Conservation (phyloP, 2,329 filamentous ascomycete genomes). For the Colletotrichum liaoningense region DNA sequence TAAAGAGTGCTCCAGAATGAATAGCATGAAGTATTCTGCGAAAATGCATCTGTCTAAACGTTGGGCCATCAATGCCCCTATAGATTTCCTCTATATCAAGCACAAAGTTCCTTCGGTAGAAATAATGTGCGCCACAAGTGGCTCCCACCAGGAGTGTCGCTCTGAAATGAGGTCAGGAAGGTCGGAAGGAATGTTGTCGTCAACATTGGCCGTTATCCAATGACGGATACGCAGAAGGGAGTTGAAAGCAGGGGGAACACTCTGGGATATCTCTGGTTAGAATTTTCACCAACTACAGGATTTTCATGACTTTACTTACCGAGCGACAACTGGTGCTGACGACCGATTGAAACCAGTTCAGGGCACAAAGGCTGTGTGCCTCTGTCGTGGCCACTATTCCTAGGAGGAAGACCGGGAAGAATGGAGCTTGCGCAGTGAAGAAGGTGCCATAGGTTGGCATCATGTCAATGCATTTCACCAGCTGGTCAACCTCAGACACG, state of each 20-base stretch:
- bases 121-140: slow-evolving; percentile 47
- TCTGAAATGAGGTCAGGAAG: slow-evolving; percentile 41
- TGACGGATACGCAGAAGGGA: slow-evolving; percentile 47
- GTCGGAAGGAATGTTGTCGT: slow-evolving; percentile 16
- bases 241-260: slow-evolving; percentile 51
- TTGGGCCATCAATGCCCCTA: neutral
- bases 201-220: slow-evolving; percentile 47
- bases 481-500: slow-evolving; percentile 44
- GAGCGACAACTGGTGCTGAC: slow-evolving; percentile 51
- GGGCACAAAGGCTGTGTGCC: slow-evolving; percentile 44
- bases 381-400: slow-evolving; percentile 48
- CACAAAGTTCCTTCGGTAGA: slow-evolving; percentile 50
- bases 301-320: slow-evolving; percentile 44
- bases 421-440: slow-evolving; percentile 55
- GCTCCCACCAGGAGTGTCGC: slow-evolving; percentile 53
- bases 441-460: slow-evolving; percentile 54
- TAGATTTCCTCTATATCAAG: slow-evolving; percentile 45
- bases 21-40: neutral
- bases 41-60: neutral
- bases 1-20: neutral
- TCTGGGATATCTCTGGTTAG: slow-evolving; percentile 42
- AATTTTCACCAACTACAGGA: neutral
- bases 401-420: slow-evolving; percentile 54
- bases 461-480: slow-evolving; percentile 50
- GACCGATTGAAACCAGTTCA: slow-evolving; percentile 50